Conservation (phyloP, 2,329 filamentous ascomycete species). For the Daldinia sp. region DNA sequence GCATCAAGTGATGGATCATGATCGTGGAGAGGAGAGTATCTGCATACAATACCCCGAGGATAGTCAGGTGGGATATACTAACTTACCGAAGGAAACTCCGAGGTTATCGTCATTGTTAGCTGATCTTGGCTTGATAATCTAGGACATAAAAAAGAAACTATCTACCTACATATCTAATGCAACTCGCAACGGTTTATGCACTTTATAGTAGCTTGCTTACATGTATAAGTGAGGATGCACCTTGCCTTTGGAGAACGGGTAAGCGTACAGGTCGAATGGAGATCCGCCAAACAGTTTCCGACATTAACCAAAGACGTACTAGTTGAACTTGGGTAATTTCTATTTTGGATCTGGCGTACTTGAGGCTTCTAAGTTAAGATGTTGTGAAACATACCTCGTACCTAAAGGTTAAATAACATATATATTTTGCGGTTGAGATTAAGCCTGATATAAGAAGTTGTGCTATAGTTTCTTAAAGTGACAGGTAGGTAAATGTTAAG, state of each 20-base stretch:
- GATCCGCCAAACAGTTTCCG: neutral
- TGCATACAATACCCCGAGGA: conserved; percentile 16
- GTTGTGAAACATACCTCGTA: neutral
- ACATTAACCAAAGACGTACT: conserved; percentile 2
- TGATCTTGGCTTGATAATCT: neutral
- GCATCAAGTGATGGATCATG: conserved; percentile 16
- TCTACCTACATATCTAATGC: neutral
- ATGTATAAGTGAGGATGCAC: neutral
- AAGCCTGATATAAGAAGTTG: too few species aligned
- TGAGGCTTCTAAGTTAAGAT: neutral
- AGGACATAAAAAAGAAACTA: neutral
- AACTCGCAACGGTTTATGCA: neutral
- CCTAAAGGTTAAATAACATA: neutral
- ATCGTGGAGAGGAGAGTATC: conserved; percentile 9
- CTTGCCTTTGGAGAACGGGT: neutral
- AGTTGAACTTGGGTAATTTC: neutral
- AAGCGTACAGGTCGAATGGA: neutral
- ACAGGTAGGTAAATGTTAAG: too few species aligned
- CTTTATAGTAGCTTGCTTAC: neutral
- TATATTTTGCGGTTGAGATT: too few species aligned
- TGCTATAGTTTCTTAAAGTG: too few species aligned
- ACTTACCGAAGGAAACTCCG: conserved; percentile 11
- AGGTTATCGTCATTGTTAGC: conserved; percentile 2
- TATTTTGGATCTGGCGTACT: neutral
- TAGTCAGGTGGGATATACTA: conserved; percentile 10